Evolutionary conservation across 306 rosid species (phyloP).

Genomic region (Cicer pinnatifidum): DNA sequence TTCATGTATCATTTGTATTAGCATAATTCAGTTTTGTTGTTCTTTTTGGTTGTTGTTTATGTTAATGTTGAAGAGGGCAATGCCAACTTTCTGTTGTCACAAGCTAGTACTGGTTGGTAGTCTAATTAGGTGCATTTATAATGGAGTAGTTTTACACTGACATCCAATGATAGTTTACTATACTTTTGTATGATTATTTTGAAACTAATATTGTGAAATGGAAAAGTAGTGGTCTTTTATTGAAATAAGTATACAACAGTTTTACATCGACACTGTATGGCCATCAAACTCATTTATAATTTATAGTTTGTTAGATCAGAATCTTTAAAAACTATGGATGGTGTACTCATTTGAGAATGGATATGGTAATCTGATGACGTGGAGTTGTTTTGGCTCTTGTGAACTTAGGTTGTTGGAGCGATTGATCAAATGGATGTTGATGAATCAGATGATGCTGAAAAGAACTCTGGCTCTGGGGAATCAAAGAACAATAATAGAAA

Average conservation of each 20-base stretch:
- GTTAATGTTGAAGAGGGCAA: conserved; percentile 1
- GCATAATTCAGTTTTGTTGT: neutral
- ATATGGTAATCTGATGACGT: neutral
- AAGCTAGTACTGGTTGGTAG: conserved; percentile 11
- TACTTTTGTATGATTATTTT: too few relatives aligned
- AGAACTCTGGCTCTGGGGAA: conserved; percentile 68
- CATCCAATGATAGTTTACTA: too few relatives aligned
- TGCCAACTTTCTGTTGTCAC: conserved; percentile 34
- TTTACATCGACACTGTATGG: too few relatives aligned
- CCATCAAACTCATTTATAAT: neutral
- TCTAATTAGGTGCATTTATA: conserved; percentile 6
- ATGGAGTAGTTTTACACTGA: too few relatives aligned
- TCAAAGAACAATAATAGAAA: conserved; percentile 56
- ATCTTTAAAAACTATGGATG: neutral
- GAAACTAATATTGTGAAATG: too few relatives aligned
- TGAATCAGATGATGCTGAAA: conserved; percentile 68
- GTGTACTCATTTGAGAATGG: conserved; percentile 17
- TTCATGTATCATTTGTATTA: neutral
- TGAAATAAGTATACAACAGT: too few relatives aligned
- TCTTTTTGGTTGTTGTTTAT: neutral
- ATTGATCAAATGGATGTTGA: conserved; percentile 94
- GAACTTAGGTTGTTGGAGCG: conserved; percentile 82
- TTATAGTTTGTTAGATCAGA: neutral
- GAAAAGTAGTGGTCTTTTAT: too few relatives aligned
- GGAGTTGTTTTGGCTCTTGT: conserved; percentile 33